Percentiles rank a stretch among this genome's conserved stretches.
Conservation (phyloP, 306 rosid species). For the Datisca glomerata region DNA sequence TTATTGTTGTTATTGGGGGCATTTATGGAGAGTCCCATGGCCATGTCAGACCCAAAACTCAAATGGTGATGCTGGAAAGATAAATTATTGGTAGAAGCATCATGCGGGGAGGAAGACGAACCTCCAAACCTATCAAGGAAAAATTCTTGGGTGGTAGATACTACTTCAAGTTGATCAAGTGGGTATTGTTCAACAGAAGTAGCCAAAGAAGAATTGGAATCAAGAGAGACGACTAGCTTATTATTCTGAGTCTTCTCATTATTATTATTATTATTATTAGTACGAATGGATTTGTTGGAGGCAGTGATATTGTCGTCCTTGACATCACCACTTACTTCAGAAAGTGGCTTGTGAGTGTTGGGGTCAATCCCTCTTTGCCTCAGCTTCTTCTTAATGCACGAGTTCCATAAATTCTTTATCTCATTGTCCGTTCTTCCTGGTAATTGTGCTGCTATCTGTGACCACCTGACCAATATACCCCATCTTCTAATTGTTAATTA, state of each 20-base stretch:
- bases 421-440: slow-evolving; percentile 56
- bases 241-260: too few species aligned
- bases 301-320: not conserved
- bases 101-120: slow-evolving; percentile 20
- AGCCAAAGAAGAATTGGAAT: too few species aligned
- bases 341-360: slow-evolving; percentile 31
- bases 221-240: not conserved
- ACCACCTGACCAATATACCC: slow-evolving; percentile 22
- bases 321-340: slow-evolving; percentile 4
- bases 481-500: too few species aligned
- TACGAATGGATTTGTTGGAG: slow-evolving; percentile 3
- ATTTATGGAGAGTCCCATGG: slow-evolving; percentile 21
- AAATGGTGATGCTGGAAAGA: slow-evolving; percentile 37
- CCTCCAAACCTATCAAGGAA: slow-evolving; percentile 36
- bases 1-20: too few species aligned
- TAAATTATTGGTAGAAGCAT: slow-evolving; percentile 36
- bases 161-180: too few species aligned
- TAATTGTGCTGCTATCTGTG: slow-evolving; percentile 41
- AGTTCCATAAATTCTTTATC: slow-evolving; percentile 49
- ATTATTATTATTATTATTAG: not conserved
- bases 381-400: slow-evolving; percentile 45
- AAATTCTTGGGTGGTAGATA: slow-evolving; percentile 40
- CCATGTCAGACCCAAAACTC: slow-evolving; percentile 30
- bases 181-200: too few species aligned
- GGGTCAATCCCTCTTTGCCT: slow-evolving; percentile 43